Evolutionary conservation across 169 alveolate species (phyloP).

Genomic region (Plasmodium gonderi): DNA sequence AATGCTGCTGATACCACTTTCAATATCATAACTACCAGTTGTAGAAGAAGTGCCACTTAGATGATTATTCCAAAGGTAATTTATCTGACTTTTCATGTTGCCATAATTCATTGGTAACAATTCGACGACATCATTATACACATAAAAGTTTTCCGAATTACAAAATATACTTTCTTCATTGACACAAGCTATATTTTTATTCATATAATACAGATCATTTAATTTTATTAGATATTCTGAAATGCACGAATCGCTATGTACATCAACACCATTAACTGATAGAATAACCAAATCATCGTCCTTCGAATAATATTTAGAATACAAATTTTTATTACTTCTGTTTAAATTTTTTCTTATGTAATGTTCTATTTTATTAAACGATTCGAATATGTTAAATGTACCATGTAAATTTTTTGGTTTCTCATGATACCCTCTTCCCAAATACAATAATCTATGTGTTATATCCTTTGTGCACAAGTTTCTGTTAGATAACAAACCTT

Average conservation of each 20-base stretch:
- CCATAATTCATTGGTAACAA: background rate
- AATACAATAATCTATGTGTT: conserved; percentile 1
- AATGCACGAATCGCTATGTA: conserved; percentile 59
- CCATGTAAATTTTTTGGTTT: conserved; percentile 43
- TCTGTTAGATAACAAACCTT: background rate
- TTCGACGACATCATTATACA: conserved; percentile 73
- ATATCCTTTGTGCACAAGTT: conserved; percentile 9
- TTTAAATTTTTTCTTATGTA: conserved; percentile 43
- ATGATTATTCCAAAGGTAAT: conserved; percentile 43
- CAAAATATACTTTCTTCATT: conserved; percentile 57
- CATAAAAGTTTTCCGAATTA: conserved; percentile 55
- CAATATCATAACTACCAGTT: background rate
- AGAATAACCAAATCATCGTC: conserved; percentile 35
- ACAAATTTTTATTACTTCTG: conserved; percentile 11
- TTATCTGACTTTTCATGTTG: conserved; percentile 15
- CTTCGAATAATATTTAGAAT: conserved; percentile 34
- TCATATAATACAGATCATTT: conserved; percentile 53
- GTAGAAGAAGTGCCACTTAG: background rate
- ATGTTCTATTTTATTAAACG: conserved; percentile 41
- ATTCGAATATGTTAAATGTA: conserved; percentile 56
- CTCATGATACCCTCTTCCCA: conserved; percentile 2
- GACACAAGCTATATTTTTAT: conserved; percentile 25
- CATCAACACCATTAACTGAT: conserved; percentile 68
- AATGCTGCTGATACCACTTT: background rate
- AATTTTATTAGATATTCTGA: conserved; percentile 63